Conservation (phyloP, 2,329 filamentous ascomycete genomes). For the Sporothrix luriei region DNA sequence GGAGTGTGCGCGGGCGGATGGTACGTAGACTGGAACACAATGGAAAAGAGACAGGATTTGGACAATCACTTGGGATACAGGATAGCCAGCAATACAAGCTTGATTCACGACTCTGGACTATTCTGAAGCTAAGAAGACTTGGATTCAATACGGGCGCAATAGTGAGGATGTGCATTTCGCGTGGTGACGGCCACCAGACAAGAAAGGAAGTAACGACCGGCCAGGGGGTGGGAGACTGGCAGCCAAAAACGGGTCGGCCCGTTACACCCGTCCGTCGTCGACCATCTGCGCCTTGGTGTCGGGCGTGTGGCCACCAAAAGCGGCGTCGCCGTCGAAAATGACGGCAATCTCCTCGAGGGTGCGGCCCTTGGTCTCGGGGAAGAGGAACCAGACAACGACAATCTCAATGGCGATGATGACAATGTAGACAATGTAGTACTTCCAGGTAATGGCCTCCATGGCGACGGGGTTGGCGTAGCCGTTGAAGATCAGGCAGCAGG, state of each 20-base stretch:
- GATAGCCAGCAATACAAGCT: neutral
- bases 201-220: neutral
- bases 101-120: neutral
- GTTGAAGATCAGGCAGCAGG: conserved; percentile 43
- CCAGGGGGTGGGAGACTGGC: too few relatives aligned
- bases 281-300: conserved; percentile 19
- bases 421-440: conserved; percentile 51
- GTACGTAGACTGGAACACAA: too few relatives aligned
- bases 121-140: neutral
- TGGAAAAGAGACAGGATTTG: neutral
- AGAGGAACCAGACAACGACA: conserved; percentile 44
- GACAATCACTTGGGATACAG: neutral
- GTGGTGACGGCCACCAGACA: neutral
- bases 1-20: neutral
- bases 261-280: conserved; percentile 7
- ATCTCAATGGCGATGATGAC: conserved; percentile 52
- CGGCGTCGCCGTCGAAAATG: conserved; percentile 42
- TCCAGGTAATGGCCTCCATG: conserved; percentile 3
- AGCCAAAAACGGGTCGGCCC: too few relatives aligned
- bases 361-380: conserved; percentile 36
- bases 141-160: neutral
- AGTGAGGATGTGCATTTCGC: neutral
- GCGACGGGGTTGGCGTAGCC: conserved; percentile 45
- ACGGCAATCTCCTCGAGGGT: conserved; percentile 35
- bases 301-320: conserved; percentile 16